Evolutionary conservation across 331 rosid species (phyloP), one percentile per base, ranked within the genome.

Genomic region (Acacia concinna): DNA sequence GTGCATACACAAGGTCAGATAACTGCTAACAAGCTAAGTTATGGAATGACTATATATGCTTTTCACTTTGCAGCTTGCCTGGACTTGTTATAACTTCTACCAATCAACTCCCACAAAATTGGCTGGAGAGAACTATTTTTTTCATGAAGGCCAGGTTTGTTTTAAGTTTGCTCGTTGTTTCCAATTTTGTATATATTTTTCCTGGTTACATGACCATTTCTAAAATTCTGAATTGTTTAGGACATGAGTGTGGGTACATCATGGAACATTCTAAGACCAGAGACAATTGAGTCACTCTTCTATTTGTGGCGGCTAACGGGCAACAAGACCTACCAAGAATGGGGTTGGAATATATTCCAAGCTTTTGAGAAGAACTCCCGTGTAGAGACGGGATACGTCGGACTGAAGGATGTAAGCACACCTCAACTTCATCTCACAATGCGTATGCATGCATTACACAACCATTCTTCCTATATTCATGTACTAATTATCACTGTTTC

Each of bases 271-370:
- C 71, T 91, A 81, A 93, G 99, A 87, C 99, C 99, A 5, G 99
- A 96, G 91, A 96, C 98, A 3, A 74, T 96, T 28, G 99, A 96
- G 76, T 96, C 99, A 34, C 97, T 96, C 68, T 96, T 96, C 78
- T 96, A 96, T 87, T 92, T 96, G 35, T 96, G 97, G 97, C 99
- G 98, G 37, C 65, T 96, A 62, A 93, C 99, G 52, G 99, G 98
- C 75, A 96, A 96, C 82, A 87, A 88, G 91, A 96, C 99, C 63
- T 96, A 90, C 88, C 94, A 90, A 86, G 99, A 96, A 73, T 96
- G 99, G 99, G 98, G 98, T 78, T 96, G 99, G 99, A 93, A 96
- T 78, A 96, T 93, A 84, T 96, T 96, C 84, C 97, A 91, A 87
- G 99, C 99, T 80, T 96, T 96, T 27, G 99, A 96, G 84, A 93